phyloP scores from a whole-genome alignment of 306 rosid genomes.

The Cicer pinnatifidum region DNA sequence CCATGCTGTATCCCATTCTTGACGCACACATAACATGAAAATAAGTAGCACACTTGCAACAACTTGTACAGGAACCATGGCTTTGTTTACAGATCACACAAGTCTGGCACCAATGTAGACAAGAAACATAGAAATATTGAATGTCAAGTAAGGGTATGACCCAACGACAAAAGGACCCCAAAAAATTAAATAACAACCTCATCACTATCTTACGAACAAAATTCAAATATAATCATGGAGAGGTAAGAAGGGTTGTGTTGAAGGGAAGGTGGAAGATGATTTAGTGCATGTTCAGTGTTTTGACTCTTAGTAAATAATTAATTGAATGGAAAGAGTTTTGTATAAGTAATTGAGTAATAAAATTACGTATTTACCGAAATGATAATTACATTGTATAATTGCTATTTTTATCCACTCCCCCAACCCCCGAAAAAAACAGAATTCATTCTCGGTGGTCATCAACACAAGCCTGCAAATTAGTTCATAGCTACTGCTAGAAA shows the following conservation, averaged over 20 bases:
- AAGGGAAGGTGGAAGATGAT: constrained; percentile 1
- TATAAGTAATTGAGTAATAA: neutral
- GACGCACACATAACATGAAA: constrained; percentile 87
- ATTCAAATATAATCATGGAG: neutral
- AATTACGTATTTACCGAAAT: neutral
- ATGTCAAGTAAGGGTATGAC: constrained; percentile 5
- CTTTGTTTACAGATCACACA: constrained; percentile 85
- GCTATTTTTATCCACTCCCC: neutral
- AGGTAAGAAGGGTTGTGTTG: neutral
- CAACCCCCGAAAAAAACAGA: constrained; percentile 1
- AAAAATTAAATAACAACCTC: constrained; percentile 2
- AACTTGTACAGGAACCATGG: constrained; percentile 86
- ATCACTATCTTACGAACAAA: neutral
- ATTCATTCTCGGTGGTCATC: constrained; percentile 21
- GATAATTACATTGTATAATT: constrained; percentile 3
- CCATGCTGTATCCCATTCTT: constrained; percentile 87
- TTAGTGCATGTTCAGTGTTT: neutral
- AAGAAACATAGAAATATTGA: constrained; percentile 29
- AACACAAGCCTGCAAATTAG: constrained; percentile 8
- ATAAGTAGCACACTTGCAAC: constrained; percentile 93
- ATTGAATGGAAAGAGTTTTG: constrained; percentile 10
- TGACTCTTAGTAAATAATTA: neutral
- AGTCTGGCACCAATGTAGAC: constrained; percentile 56
- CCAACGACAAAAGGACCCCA: neutral
- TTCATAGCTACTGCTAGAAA: constrained; percentile 37